Conservation (phyloP, 2,329 filamentous ascomycete species). For the Botrytis cinerea region DNA sequence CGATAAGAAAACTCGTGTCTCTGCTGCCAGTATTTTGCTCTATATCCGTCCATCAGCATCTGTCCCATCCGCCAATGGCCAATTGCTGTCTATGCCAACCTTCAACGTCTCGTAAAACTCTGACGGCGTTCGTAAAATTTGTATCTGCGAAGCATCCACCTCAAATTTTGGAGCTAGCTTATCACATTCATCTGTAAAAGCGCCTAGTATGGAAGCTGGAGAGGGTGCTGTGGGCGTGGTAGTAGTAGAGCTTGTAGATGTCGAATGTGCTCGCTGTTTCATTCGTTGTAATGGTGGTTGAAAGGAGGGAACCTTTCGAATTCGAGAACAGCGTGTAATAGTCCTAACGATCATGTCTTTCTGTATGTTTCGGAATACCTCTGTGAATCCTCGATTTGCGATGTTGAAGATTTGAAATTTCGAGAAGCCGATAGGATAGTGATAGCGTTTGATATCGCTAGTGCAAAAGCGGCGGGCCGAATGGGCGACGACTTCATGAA, state of each 20-base stretch:
- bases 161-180: slow-evolving; percentile 89
- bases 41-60: slow-evolving; percentile 45
- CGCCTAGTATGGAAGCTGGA: slow-evolving; percentile 56
- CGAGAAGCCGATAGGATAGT: slow-evolving; percentile 15
- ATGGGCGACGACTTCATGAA: slow-evolving; percentile 26
- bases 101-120: slow-evolving; percentile 93
- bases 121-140: slow-evolving; percentile 75
- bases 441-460: slow-evolving; percentile 26
- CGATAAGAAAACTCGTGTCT: slow-evolving; percentile 83
- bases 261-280: slow-evolving; percentile 40
- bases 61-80: slow-evolving; percentile 11
- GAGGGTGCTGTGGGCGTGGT: slow-evolving; percentile 43
- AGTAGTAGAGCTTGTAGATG: slow-evolving; percentile 33
- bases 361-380: slow-evolving; percentile 8
- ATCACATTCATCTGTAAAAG: slow-evolving; percentile 75
- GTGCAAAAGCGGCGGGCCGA: slow-evolving; percentile 31
- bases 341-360: slow-evolving; percentile 43
- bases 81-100: slow-evolving; percentile 50
- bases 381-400: background rate
- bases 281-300: slow-evolving; percentile 30
- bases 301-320: slow-evolving; percentile 35
- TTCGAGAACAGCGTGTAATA: slow-evolving; percentile 40
- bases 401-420: slow-evolving; percentile 22
- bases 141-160: slow-evolving; percentile 76
- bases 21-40: slow-evolving; percentile 79